Evolutionary conservation across 1,284 basidiomycete species (phyloP).

Genomic region (Grifola frondosa): DNA sequence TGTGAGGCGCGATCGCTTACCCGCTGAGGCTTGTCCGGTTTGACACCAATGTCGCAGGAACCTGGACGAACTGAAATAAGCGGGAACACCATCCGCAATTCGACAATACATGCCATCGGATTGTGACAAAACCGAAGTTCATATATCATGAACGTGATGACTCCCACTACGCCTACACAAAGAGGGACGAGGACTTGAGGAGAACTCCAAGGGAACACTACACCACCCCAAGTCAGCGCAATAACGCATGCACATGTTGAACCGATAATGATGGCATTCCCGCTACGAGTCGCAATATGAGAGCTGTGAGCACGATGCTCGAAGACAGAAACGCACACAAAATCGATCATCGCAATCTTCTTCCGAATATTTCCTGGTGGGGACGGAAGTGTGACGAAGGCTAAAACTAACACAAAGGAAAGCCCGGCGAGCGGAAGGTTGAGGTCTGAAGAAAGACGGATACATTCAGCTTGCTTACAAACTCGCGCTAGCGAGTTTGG

Average conservation of each 20-base stretch:
- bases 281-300: no score
- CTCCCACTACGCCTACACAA: slow-evolving; percentile 8
- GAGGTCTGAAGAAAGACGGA: background rate
- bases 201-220: slow-evolving; percentile 10
- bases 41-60: slow-evolving; percentile 28
- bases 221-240: slow-evolving; percentile 13
- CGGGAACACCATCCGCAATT: background rate
- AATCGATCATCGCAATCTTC: slow-evolving; percentile 33
- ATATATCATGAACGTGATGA: slow-evolving; percentile 6
- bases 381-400: slow-evolving; percentile 15
- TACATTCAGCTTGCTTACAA: background rate
- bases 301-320: no score
- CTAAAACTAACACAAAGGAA: slow-evolving; percentile 3
- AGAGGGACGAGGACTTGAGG: slow-evolving; percentile 11
- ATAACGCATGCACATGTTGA: slow-evolving; percentile 4
- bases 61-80: background rate
- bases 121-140: slow-evolving; percentile 2
- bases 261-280: slow-evolving; percentile 8
- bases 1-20: slow-evolving; percentile 4
- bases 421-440: slow-evolving; percentile 9
- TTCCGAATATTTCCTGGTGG: slow-evolving; percentile 24
- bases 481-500: background rate
- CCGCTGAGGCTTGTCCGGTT: slow-evolving; percentile 33
- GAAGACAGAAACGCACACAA: slow-evolving; percentile 28
- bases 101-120: slow-evolving; percentile 1